phyloP scores from a whole-genome alignment of 306 rosid genomes.

The Rosa persica region DNA sequence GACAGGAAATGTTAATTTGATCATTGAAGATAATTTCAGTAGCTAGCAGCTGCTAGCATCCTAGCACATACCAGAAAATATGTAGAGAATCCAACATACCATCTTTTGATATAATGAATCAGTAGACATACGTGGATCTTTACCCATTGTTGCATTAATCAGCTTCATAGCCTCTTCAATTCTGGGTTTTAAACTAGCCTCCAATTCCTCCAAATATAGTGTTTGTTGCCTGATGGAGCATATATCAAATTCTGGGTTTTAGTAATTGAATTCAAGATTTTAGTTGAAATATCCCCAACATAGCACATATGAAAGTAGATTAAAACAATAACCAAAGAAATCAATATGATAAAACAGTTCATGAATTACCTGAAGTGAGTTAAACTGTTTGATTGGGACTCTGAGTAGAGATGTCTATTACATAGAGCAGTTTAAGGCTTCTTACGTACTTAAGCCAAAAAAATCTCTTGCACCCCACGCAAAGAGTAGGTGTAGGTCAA shows the following conservation, averaged over 20 bases:
- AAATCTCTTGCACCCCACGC: conserved; percentile 3
- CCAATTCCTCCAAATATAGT: not conserved
- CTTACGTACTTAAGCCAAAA: not conserved
- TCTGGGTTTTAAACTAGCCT: not conserved
- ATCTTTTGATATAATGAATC: not conserved
- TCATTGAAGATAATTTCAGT: not conserved
- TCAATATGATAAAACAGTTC: not conserved
- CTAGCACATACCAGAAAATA: not conserved
- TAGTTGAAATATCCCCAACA: not conserved
- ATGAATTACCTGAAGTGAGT: not conserved
- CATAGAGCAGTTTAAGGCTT: not conserved
- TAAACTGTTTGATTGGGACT: not conserved
- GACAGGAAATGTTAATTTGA: not conserved
- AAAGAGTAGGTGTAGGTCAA: conserved; percentile 4
- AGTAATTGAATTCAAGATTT: not conserved
- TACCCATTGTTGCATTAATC: not conserved
- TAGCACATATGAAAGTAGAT: not conserved
- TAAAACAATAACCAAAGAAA: not conserved
- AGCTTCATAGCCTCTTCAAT: conserved; percentile 19
- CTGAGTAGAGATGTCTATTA: not conserved
- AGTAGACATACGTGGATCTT: not conserved
- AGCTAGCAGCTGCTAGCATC: not conserved
- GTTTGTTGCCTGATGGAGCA: not conserved
- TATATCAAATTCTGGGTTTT: not conserved
- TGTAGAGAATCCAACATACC: not conserved